These are phyloP conservation scores for Telfairia occidentalis DNA, from an alignment of 331 rosid species.

Conservation along the genomic window DNA sequence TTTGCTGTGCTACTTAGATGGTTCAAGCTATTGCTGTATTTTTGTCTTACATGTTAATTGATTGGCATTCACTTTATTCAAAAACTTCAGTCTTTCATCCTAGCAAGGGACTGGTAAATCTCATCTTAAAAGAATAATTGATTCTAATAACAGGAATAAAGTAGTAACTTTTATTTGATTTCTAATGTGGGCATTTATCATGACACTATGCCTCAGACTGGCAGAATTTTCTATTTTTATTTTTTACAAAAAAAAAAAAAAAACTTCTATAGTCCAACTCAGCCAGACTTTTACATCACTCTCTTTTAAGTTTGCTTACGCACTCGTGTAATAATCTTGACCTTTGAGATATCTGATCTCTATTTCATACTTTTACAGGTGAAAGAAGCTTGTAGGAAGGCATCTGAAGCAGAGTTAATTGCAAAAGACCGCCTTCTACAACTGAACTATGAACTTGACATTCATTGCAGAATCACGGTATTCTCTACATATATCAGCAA, in stretches of 20 bases:
- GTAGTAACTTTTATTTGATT: not conserved
- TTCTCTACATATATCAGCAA: slow-evolving; percentile 2
- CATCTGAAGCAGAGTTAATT: slow-evolving; percentile 45
- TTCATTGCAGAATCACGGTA: slow-evolving; percentile 61
- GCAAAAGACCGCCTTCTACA: slow-evolving; percentile 45
- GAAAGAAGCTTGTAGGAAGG: slow-evolving; percentile 60
- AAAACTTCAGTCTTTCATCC: not conserved
- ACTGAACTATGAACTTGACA: slow-evolving; percentile 62
- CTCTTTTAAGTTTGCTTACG: not conserved
- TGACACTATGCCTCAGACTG: not conserved
- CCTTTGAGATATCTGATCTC: not conserved
- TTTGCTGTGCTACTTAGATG: not conserved
- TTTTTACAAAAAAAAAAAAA: not conserved
- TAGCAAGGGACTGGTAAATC: not conserved
- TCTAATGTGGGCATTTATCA: not conserved
- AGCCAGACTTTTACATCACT: not conserved
- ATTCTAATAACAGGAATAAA: not conserved
- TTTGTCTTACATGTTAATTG: not conserved
- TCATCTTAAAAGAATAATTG: not conserved
- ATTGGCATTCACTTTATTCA: not conserved
- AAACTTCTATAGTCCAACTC: not conserved
- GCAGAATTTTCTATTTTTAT: not conserved
- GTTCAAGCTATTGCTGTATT: not conserved
- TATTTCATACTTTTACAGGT: slow-evolving; percentile 32
- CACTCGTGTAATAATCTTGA: not conserved